Conservation (phyloP, 805 yeast genomes). For the Wickerhamomyces bisporus region DNA sequence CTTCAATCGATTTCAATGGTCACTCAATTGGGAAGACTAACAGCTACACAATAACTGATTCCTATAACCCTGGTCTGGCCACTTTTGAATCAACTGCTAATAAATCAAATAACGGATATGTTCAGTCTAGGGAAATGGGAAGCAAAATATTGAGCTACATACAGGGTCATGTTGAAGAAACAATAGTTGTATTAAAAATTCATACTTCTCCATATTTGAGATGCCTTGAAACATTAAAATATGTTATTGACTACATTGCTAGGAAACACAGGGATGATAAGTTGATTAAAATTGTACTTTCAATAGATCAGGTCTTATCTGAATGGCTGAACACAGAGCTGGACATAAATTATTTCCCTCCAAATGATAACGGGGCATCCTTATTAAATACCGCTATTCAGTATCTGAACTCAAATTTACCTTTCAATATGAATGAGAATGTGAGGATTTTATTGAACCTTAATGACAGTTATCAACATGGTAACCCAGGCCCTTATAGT, state of each 20-base stretch:
- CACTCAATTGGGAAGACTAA: slow-evolving; percentile 1
- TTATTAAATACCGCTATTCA: slow-evolving; percentile 34
- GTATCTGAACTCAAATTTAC: slow-evolving; percentile 27
- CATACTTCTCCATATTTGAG: slow-evolving; percentile 41
- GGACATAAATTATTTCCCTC: slow-evolving; percentile 35
- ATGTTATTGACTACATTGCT: slow-evolving; percentile 18
- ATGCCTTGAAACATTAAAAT: slow-evolving; percentile 36
- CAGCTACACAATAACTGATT: slow-evolving; percentile 12
- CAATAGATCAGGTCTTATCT: slow-evolving; percentile 36
- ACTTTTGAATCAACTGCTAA: slow-evolving; percentile 21
- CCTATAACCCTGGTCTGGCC: slow-evolving; percentile 24
- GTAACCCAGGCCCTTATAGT: slow-evolving; percentile 39
- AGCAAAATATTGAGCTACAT: slow-evolving; percentile 19
- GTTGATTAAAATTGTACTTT: slow-evolving; percentile 20
- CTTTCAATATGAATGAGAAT: slow-evolving; percentile 13
- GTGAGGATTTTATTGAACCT: slow-evolving; percentile 28
- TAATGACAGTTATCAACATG: slow-evolving; percentile 30
- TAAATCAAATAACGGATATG: slow-evolving; percentile 24
- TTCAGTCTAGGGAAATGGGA: slow-evolving; percentile 22
- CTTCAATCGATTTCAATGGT: slow-evolving; percentile 19
- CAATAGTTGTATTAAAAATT: slow-evolving; percentile 14
- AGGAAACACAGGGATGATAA: slow-evolving; percentile 13
- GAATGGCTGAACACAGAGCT: slow-evolving; percentile 41
- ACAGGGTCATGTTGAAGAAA: slow-evolving; percentile 11
- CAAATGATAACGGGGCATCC: slow-evolving; percentile 40